Percentiles rank a stretch among this genome's conserved stretches.
phyloP scores from a whole-genome alignment of 2,329 filamentous ascomycete species.

The Trichoderma sp. region DNA sequence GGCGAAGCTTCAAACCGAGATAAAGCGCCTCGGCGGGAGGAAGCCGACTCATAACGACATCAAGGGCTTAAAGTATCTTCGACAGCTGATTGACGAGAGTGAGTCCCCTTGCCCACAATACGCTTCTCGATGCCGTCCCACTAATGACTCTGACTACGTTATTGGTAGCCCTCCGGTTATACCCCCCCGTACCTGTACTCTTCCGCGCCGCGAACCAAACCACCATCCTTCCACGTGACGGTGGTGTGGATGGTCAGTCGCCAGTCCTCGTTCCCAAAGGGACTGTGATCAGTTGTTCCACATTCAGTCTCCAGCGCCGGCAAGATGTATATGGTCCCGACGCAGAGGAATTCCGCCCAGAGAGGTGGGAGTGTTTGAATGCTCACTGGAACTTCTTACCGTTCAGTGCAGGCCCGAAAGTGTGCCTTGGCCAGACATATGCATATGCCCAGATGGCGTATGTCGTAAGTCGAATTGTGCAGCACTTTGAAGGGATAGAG shows the following conservation, averaged over 20 bases:
- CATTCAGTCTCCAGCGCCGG: neutral
- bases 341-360: neutral
- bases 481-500: neutral
- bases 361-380: neutral
- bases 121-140: neutral
- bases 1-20: constrained; percentile 1
- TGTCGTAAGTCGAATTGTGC: neutral
- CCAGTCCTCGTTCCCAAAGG: constrained; percentile 6
- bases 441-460: constrained; percentile 1
- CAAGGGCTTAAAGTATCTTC: constrained; percentile 1
- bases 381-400: neutral
- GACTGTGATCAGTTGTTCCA: constrained; percentile 4
- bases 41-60: neutral
- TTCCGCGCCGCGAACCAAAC: constrained; percentile 2
- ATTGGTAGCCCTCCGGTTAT: neutral
- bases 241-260: neutral
- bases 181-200: neutral
- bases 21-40: neutral
- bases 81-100: constrained; percentile 14
- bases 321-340: neutral
- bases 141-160: neutral
- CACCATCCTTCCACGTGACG: neutral
- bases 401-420: neutral
- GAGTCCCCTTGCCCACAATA: neutral
- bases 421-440: constrained; percentile 4